Conservation (phyloP, 1,139 yeast species). For the Magnusiomyces ingens region DNA sequence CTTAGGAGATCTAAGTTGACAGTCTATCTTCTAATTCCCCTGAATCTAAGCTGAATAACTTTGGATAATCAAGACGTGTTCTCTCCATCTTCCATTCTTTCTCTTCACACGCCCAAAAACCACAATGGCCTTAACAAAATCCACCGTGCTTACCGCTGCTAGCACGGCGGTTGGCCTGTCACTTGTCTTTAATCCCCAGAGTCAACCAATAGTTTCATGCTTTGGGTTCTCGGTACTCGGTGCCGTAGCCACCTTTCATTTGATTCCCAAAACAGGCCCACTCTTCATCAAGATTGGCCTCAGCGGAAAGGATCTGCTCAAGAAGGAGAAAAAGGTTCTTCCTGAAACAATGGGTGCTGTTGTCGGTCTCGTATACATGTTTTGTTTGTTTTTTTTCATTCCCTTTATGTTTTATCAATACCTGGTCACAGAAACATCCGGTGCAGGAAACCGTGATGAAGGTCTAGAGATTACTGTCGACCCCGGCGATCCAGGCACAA, state of each 20-base stretch:
- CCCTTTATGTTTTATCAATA: slow-evolving; percentile 86
- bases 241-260: slow-evolving; percentile 46
- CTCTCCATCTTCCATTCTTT: too few species aligned
- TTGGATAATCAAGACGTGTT: too few species aligned
- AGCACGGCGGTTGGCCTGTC: slow-evolving; percentile 15
- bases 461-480: slow-evolving; percentile 26
- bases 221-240: slow-evolving; percentile 65
- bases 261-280: slow-evolving; percentile 63
- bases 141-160: slow-evolving; percentile 5
- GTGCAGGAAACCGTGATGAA: slow-evolving; percentile 48
- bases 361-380: slow-evolving; percentile 71
- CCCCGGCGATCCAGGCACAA: slow-evolving; percentile 15
- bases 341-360: slow-evolving; percentile 93
- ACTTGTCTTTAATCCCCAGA: slow-evolving; percentile 21
- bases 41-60: too few species aligned
- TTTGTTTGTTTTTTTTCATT: slow-evolving; percentile 74
- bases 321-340: slow-evolving; percentile 58
- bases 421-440: slow-evolving; percentile 52
- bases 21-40: too few species aligned
- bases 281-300: slow-evolving; percentile 73
- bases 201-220: slow-evolving; percentile 28
- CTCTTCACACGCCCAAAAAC: too few species aligned
- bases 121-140: background rate
- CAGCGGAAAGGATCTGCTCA: slow-evolving; percentile 76
- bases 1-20: too few species aligned